Base-by-base conservation (phyloP, 2,329 filamentous ascomycete genomes). In the Colletotrichum phormii region DNA sequence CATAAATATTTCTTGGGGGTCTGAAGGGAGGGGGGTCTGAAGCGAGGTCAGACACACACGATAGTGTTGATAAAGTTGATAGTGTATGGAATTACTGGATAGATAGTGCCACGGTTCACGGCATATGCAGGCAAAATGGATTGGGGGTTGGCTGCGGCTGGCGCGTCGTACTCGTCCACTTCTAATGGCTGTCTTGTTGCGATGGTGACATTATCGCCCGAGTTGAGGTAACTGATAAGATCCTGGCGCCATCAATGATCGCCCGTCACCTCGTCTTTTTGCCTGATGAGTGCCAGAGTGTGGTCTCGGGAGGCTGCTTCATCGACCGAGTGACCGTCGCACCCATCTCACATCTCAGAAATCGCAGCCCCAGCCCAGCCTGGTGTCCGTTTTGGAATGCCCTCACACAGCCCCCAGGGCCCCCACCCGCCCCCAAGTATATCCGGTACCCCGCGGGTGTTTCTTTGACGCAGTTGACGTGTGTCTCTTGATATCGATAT, bases 321-420 rank as follows among this genome's bases (percentile, higher is more conserved):
- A 73, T 73, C 71, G 66, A 24, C 31, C 62, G 71, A 57, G 66
- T 29, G 54, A 55, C 66, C 6, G 66, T 71, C 37, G 26, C 57
- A 71, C 49, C n/a, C 67, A 62, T 71, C 67, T 55, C 66, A 70
- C 55, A 51, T 53, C 69, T 62, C 58, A 67, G 58, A 71, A 71
- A 24, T 31, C 2, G 9, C 59, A 18, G 37, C 24, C 42, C 24
- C 42, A 49, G 42, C 42, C n/a, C 49, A n/a, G n/a, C n/a, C n/a
- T n/a, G 31, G 66, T 24, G 66, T 58, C 55, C 63, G 59, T 68
- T 57, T 54, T 51, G 51, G 35, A 68, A 18, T 33, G 49, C 59
- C 26, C 66, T 49, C 35, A 57, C 46, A 68, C 8, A 18, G 53
- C 42, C 42, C 15, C 42, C 37, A 7, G 15, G 26, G 2, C 26